A percentile compares a stretch with the other conserved stretches of the same genome.
Conservation (phyloP, 495 filamentous ascomycete genomes). For the Penicillium robsamsonii region DNA sequence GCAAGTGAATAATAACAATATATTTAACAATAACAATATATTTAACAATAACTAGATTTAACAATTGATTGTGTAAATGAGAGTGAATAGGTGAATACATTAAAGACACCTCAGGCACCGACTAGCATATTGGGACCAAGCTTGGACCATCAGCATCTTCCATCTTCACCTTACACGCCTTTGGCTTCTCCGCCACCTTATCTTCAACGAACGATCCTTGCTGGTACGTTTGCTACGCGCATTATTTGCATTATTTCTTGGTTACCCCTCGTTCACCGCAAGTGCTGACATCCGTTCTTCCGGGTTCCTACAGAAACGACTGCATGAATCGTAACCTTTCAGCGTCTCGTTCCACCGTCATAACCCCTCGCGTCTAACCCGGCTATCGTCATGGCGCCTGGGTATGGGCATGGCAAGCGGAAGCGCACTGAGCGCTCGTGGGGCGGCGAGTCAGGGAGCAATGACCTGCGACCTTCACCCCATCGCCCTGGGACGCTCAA, state of each 20-base stretch:
- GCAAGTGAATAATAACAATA: too few relatives aligned
- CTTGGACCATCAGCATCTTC: slow-evolving; percentile 24
- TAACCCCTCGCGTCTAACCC: slow-evolving; percentile 30
- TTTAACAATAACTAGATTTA: too few relatives aligned
- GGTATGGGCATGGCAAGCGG: slow-evolving; percentile 53
- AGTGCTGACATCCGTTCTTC: slow-evolving; percentile 15
- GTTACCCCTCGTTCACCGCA: slow-evolving; percentile 4
- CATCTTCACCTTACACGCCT: slow-evolving; percentile 20
- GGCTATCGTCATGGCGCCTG: slow-evolving; percentile 48
- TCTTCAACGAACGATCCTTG: slow-evolving; percentile 7
- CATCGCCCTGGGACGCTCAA: slow-evolving; percentile 60
- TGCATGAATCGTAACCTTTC: slow-evolving; percentile 43
- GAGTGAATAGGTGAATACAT: background rate
- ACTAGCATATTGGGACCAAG: slow-evolving; percentile 19
- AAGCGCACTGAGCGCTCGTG: slow-evolving; percentile 56
- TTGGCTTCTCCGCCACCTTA: slow-evolving; percentile 1
- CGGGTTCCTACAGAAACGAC: slow-evolving; percentile 24
- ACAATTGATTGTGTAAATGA: too few relatives aligned
- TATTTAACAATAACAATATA: too few relatives aligned
- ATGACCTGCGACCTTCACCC: slow-evolving; percentile 60
- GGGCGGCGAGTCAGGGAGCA: slow-evolving; percentile 46
- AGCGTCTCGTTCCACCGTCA: slow-evolving; percentile 27
- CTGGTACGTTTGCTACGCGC: slow-evolving; percentile 19
- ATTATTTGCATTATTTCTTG: background rate
- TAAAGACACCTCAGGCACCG: slow-evolving; percentile 19